These are phyloP conservation scores for Saitozyma sp. DNA, from an alignment of 768 basidiomycete genomes.

Conservation along the genomic window DNA sequence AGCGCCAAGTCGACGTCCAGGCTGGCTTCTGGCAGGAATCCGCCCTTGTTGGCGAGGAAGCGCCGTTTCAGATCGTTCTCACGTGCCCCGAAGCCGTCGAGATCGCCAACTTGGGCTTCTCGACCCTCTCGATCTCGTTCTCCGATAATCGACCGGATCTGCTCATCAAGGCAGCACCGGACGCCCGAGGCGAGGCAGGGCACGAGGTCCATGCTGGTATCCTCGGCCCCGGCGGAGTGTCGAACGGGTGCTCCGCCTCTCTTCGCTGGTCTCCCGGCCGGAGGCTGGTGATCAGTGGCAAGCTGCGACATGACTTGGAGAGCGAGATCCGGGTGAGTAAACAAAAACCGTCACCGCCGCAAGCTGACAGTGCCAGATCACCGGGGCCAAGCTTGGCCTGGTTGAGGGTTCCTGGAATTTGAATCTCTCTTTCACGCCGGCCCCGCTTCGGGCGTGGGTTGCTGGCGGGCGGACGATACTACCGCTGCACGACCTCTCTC, in stretches of 20 bases:
- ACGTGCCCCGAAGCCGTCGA: conserved; percentile 58
- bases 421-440: conserved; percentile 61
- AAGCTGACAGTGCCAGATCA: conserved; percentile 5
- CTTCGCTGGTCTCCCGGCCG: conserved; percentile 51
- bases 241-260: too few species aligned
- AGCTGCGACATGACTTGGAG: conserved; percentile 60
- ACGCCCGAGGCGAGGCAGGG: too few species aligned
- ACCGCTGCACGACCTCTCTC: conserved; percentile 11
- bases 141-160: conserved; percentile 59
- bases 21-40: conserved; percentile 72
- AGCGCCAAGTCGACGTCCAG: conserved; percentile 61
- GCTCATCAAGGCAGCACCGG: conserved; percentile 52
- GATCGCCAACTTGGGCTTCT: conserved; percentile 65
- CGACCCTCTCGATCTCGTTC: conserved; percentile 64
- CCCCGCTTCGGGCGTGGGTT: conserved; percentile 15
- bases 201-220: too few species aligned
- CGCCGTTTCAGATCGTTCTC: conserved; percentile 74
- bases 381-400: background rate
- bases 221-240: too few species aligned
- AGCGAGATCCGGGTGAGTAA: conserved; percentile 60
- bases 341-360: background rate
- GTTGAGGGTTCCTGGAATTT: conserved; percentile 68
- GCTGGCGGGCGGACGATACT: conserved; percentile 11
- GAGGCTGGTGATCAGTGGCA: conserved; percentile 65
- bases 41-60: conserved; percentile 63